Percentiles rank a stretch among this genome's conserved stretches.
Conservation (phyloP, 768 basidiomycete genomes). For the Mycena crocata region DNA sequence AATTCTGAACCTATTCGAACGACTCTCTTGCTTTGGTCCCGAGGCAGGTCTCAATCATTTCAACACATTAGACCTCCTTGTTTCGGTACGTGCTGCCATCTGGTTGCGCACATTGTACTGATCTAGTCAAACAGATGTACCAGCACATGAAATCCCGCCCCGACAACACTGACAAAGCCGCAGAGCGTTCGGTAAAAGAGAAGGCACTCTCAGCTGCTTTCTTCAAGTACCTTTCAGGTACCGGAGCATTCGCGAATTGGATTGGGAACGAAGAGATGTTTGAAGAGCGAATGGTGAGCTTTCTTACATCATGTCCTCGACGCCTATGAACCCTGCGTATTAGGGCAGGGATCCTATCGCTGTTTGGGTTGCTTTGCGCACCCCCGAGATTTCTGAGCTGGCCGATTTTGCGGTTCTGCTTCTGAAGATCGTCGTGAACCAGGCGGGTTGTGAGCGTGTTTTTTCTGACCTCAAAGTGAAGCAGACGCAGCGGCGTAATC, state of each 20-base stretch:
- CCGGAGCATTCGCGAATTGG: conserved; percentile 35
- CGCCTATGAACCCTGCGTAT: no score
- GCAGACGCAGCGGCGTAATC: not conserved
- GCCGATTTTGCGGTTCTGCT: not conserved
- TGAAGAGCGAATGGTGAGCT: not conserved
- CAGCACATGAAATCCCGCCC: no score
- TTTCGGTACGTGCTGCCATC: no score
- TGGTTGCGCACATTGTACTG: no score
- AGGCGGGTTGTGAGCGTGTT: not conserved
- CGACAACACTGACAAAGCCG: not conserved
- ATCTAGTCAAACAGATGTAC: no score
- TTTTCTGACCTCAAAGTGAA: not conserved
- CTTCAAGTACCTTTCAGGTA: not conserved
- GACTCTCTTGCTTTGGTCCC: no score
- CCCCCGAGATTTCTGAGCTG: not conserved
- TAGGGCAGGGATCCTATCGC: not conserved
- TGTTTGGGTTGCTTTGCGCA: not conserved
- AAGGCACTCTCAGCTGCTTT: not conserved
- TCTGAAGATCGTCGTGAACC: not conserved
- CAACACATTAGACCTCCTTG: no score
- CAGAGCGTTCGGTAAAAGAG: not conserved
- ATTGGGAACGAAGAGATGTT: not conserved
- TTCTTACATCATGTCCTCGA: conserved; percentile 40
- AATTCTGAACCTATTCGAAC: no score
- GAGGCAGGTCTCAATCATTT: no score